Evolutionary conservation across 2,329 filamentous ascomycete species (phyloP).

Genomic region (Xylogone sp.): DNA sequence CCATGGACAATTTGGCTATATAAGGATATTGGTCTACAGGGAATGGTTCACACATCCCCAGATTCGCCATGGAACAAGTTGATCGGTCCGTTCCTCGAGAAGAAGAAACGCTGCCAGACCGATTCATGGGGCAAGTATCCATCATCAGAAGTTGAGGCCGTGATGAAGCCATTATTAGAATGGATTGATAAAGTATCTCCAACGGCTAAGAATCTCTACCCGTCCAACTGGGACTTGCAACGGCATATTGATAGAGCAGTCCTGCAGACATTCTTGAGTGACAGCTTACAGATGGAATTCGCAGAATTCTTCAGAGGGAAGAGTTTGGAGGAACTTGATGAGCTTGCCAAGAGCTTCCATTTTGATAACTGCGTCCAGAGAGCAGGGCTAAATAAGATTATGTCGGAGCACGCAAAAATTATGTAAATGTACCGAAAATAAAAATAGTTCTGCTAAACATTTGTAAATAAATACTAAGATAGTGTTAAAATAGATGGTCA

Average conservation of each 20-base stretch:
- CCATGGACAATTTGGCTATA: constrained; percentile 56
- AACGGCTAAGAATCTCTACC: constrained; percentile 20
- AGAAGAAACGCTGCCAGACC: constrained; percentile 48
- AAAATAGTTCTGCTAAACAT: no score
- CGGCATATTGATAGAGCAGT: constrained; percentile 16
- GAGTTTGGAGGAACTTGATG: constrained; percentile 46
- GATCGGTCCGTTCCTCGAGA: constrained; percentile 46
- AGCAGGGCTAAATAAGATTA: constrained; percentile 42
- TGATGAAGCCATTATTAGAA: constrained; percentile 28
- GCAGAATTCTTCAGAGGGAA: constrained; percentile 49
- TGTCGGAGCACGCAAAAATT: constrained; percentile 8
- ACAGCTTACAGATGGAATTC: constrained; percentile 37
- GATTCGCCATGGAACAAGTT: constrained; percentile 45
- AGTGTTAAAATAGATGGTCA: no score
- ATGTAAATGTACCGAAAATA: not conserved
- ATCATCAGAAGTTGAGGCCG: constrained; percentile 26
- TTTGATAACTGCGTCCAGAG: constrained; percentile 51
- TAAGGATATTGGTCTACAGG: constrained; percentile 52
- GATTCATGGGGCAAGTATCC: constrained; percentile 49
- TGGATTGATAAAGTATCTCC: constrained; percentile 20
- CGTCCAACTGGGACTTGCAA: constrained; percentile 20
- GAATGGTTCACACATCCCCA: constrained; percentile 46
- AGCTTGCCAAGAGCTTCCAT: constrained; percentile 41
- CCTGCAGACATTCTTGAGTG: constrained; percentile 11
- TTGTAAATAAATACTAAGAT: no score